Evolutionary conservation across 2,329 filamentous ascomycete genomes (phyloP), one percentile per base, ranked within the genome.

Genomic region (Chrysoporthe austroafricana): DNA sequence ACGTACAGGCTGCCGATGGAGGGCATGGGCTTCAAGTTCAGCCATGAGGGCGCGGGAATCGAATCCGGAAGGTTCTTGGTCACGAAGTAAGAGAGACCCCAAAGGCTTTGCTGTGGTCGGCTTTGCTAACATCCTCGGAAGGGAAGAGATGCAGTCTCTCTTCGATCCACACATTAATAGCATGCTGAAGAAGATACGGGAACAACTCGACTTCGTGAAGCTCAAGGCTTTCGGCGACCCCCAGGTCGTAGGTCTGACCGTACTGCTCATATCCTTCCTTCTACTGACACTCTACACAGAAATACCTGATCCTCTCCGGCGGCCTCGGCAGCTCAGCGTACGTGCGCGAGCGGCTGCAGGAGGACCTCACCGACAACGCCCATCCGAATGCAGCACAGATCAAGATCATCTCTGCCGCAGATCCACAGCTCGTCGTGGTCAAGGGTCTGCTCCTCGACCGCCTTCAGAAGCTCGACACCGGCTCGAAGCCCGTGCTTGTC

Each of bases 341-440:
- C 68, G 80, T 84, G 4, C 78, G 81, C n/a, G 76, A 81, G 32
- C 73, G 75, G 18, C 75, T 84, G 2, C 76, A 82, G 59, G 73
- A 79, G n/a, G 73, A 76, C 2, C 76, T 83, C 54, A 66, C 68
- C 36, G 73, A 63, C 4, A 73, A 75, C 8, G 73, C 73, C 2
- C 80, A 82, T 59, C 75, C 76, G 3, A 80, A 77, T 63, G 78
- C 80, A 4, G 70, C 70, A 11, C 71, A 76, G 9, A 73, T 80
- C 39, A 74, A 77, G 44, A 80, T 84, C 18, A 70, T 83, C 3
- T 80, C 80, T 9, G 81, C 80, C 1, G 80, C 82, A 9, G 85
- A 87, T 58, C 84, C 85, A 0, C 84, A 86, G 65, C 81, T 87
- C 0, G 84, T 85, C 5, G 84, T 87, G 1, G 84, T 84, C 54